phyloP scores from a whole-genome alignment of 169 alveolate species.

The Eimeria praecox region DNA sequence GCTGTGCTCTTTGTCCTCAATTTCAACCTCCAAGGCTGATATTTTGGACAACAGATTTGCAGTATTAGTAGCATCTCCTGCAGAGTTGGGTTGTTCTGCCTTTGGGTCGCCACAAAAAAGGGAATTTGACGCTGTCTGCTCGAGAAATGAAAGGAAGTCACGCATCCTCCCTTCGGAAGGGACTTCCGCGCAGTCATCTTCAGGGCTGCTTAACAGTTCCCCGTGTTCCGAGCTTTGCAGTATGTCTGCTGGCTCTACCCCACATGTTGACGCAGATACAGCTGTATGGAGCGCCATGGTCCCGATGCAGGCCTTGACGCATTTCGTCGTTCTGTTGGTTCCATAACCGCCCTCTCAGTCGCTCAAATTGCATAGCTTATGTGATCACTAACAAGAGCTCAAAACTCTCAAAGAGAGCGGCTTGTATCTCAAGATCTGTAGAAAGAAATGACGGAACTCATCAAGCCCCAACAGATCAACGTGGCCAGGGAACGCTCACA shows the following conservation, averaged over 20 bases:
- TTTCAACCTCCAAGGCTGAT: slow-evolving; percentile 68
- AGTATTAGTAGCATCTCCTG: neutral
- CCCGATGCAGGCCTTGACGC: neutral
- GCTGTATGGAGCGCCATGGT: slow-evolving; percentile 52
- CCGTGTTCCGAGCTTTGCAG: slow-evolving; percentile 22
- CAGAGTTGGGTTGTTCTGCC: neutral
- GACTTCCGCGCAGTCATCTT: neutral
- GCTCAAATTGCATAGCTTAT: neutral
- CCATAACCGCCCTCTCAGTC: neutral
- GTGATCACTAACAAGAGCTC: neutral
- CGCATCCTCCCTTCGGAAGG: slow-evolving; percentile 48
- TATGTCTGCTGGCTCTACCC: slow-evolving; percentile 36
- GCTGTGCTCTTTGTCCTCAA: slow-evolving; percentile 76
- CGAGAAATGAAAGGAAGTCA: slow-evolving; percentile 56
- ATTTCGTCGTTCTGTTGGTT: neutral
- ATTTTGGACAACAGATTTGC: slow-evolving; percentile 39
- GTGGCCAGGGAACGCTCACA: neutral
- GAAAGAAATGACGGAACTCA: neutral
- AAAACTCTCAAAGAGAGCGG: neutral
- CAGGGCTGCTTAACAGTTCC: neutral
- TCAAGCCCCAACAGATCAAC: slow-evolving; percentile 18
- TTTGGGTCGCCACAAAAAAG: neutral
- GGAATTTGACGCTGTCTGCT: slow-evolving; percentile 26
- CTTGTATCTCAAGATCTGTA: neutral
- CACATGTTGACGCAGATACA: slow-evolving; percentile 65